Conservation (phyloP, 2,329 filamentous ascomycete genomes). For the Lasiodiplodia gonubiensis region DNA sequence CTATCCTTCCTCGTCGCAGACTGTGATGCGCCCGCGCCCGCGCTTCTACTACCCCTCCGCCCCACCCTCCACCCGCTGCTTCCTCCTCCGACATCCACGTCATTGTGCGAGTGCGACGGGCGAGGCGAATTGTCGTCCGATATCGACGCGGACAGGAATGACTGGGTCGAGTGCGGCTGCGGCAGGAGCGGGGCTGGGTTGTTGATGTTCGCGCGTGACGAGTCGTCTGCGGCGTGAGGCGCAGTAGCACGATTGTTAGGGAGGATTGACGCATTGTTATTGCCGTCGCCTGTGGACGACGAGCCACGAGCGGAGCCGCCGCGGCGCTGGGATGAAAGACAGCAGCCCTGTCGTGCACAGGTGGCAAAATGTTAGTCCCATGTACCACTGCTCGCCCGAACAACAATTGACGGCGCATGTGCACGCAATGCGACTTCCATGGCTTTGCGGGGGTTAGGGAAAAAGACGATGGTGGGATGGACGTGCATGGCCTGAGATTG, state of each 20-base stretch:
- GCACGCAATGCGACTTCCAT: neutral
- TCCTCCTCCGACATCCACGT: neutral
- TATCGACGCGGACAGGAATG: slow-evolving; percentile 11
- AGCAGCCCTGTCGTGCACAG: slow-evolving; percentile 21
- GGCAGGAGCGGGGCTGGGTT: slow-evolving; percentile 7
- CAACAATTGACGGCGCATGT: neutral
- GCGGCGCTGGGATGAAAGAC: slow-evolving; percentile 17
- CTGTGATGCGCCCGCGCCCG: neutral
- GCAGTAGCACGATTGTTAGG: neutral
- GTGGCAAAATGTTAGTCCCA: neutral
- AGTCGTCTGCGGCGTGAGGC: slow-evolving; percentile 4
- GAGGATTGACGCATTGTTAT: neutral
- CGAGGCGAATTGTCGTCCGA: slow-evolving; percentile 13
- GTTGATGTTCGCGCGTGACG: slow-evolving; percentile 27
- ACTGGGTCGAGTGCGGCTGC: slow-evolving; percentile 23
- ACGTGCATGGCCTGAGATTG: neutral
- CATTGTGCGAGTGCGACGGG: slow-evolving; percentile 20
- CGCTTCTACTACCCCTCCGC: neutral
- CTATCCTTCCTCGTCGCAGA: neutral
- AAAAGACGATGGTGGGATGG: neutral
- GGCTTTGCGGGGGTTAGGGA: neutral
- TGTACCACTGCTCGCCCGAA: neutral
- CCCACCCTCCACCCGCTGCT: neutral
- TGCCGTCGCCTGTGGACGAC: slow-evolving; percentile 5
- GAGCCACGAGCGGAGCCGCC: slow-evolving; percentile 3